A percentile compares a stretch with the other conserved stretches of the same genome.
Conservation (phyloP, 805 yeast species). For the Schwanniomyces occidentalis region DNA sequence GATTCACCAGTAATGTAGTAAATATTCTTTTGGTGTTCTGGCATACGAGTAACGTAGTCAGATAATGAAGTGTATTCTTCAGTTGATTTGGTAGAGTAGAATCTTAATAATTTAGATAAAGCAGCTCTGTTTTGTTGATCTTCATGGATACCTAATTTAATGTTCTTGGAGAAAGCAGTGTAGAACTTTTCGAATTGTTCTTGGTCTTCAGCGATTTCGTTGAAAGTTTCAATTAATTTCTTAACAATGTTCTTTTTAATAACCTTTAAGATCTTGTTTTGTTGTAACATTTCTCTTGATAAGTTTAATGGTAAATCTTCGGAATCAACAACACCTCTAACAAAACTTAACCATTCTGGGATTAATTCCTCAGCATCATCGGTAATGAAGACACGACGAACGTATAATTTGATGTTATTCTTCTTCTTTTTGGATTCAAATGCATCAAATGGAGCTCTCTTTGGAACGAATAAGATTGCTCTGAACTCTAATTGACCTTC, state of each 20-base stretch:
- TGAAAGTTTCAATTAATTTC: constrained; percentile 97
- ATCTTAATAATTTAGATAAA: constrained; percentile 94
- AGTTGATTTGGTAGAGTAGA: constrained; percentile 91
- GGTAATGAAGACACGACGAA: constrained; percentile 98
- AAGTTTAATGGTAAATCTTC: constrained; percentile 99
- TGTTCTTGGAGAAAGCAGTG: constrained; percentile 96
- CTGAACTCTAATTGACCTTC: constrained; percentile 99
- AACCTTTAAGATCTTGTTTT: constrained; percentile 98
- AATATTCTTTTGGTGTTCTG: constrained; percentile 99
- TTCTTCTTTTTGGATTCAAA: constrained; percentile 99
- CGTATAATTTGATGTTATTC: constrained; percentile 97
- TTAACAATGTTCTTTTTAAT: constrained; percentile 98
- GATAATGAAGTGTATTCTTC: constrained; percentile 94
- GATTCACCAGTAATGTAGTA: constrained; percentile 99
- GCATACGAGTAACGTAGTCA: constrained; percentile 99
- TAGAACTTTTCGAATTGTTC: constrained; percentile 99
- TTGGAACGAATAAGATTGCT: constrained; percentile 96
- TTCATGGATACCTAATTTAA: constrained; percentile 98
- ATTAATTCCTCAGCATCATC: constrained; percentile 99
- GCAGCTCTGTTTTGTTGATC: constrained; percentile 96
- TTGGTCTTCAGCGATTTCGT: constrained; percentile 98
- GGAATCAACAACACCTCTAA: constrained; percentile 99
- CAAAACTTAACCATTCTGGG: constrained; percentile 98
- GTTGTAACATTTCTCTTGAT: constrained; percentile 99
- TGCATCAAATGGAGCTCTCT: constrained; percentile 98